Percentiles rank a stretch among this genome's conserved stretches.
Conservation (phyloP, 176 grass and related monocot species). For the Zea luxurians region DNA sequence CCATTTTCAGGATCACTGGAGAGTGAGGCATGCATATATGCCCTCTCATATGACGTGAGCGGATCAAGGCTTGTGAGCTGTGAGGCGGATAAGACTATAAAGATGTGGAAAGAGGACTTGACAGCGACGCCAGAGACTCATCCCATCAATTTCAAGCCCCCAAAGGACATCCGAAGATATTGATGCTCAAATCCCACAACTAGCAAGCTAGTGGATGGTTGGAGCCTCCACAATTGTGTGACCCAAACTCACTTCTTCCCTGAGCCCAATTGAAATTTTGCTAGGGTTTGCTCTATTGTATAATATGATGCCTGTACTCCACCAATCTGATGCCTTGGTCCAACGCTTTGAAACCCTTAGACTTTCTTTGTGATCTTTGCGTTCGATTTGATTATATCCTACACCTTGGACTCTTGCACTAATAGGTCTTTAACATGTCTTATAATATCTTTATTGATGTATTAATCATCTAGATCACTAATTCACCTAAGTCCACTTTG, state of each 20-base stretch:
- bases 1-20: conserved; percentile 74
- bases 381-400: no score
- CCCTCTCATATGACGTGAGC: conserved; percentile 80
- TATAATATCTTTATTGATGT: no score
- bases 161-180: conserved; percentile 83
- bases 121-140: conserved; percentile 80
- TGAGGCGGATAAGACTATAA: conserved; percentile 95
- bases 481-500: no score
- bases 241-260: background rate
- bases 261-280: background rate
- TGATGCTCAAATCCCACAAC: conserved; percentile 11
- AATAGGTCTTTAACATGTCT: no score
- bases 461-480: no score
- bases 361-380: no score
- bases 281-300: no score
- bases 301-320: no score
- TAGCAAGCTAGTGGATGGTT: background rate
- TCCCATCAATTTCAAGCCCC: conserved; percentile 92
- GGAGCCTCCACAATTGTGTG: background rate
- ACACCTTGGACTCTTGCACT: no score
- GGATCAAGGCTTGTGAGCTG: conserved; percentile 85
- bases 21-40: conserved; percentile 93
- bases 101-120: conserved; percentile 97
- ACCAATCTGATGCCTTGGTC: no score
- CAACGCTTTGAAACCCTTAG: no score